These are phyloP conservation scores for Copromyces sp. DNA, from an alignment of 495 filamentous ascomycete species.

Conservation along the genomic window DNA sequence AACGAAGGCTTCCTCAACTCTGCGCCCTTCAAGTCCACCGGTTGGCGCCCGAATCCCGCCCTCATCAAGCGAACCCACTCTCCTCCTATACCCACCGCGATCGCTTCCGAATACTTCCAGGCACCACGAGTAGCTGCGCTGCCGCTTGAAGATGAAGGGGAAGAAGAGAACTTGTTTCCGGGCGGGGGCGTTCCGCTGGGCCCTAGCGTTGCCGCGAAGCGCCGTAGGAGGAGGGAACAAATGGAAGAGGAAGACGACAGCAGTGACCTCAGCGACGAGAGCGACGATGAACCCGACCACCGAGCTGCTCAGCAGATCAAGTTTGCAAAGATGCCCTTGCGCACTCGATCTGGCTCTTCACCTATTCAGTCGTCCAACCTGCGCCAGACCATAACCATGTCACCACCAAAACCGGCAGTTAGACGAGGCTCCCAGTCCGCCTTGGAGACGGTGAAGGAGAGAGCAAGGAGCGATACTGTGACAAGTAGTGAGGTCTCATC, in stretches of 20 bases:
- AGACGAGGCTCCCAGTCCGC: constrained; percentile 68
- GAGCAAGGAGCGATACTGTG: constrained; percentile 71
- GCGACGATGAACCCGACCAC: constrained; percentile 76
- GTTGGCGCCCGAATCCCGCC: constrained; percentile 70
- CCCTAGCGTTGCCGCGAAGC: constrained; percentile 47
- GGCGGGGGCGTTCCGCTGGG: constrained; percentile 67
- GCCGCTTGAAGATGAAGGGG: constrained; percentile 63
- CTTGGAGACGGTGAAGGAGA: constrained; percentile 61
- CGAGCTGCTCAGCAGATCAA: constrained; percentile 71
- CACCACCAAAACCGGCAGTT: constrained; percentile 23
- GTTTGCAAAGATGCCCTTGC: constrained; percentile 89
- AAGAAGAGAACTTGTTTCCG: constrained; percentile 71
- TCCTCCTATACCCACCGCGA: constrained; percentile 87
- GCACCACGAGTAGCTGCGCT: constrained; percentile 46
- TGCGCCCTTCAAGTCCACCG: constrained; percentile 89
- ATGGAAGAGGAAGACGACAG: constrained; percentile 95
- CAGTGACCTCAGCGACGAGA: constrained; percentile 92
- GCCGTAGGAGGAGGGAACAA: constrained; percentile 57
- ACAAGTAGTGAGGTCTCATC: constrained; percentile 91
- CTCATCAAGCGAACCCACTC: constrained; percentile 88
- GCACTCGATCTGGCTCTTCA: constrained; percentile 76
- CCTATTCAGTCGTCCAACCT: constrained; percentile 57
- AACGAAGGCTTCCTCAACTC: constrained; percentile 85
- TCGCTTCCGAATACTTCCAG: constrained; percentile 83
- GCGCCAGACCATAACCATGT: constrained; percentile 31